Percentiles rank a stretch among this genome's conserved stretches.
Evolutionary conservation across 345 rosid species (phyloP).

Genomic region (Moricandia arvensis): DNA sequence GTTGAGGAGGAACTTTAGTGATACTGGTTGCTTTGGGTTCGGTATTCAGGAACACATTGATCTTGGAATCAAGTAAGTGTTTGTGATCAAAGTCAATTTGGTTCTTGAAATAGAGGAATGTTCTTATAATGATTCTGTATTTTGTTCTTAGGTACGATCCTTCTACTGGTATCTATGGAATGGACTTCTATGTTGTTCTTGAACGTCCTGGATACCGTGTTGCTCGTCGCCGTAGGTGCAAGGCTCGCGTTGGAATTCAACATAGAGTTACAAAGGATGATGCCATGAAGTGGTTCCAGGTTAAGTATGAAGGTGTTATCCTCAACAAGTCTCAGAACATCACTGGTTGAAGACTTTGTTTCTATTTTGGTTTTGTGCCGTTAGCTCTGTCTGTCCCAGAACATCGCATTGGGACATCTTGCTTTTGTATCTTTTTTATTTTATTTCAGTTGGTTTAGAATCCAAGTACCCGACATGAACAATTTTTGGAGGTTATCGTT

Average conservation of each 20-base stretch:
- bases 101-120: neutral
- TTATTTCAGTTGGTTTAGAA: conserved; percentile 12
- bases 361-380: neutral
- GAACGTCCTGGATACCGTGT: conserved; percentile 80
- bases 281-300: conserved; percentile 95
- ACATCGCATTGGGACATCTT: conserved; percentile 2
- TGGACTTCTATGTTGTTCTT: conserved; percentile 69
- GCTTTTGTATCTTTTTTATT: conserved; percentile 21
- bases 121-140: conserved; percentile 1
- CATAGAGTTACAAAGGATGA: conserved; percentile 94
- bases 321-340: conserved; percentile 70
- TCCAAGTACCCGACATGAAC: conserved; percentile 12
- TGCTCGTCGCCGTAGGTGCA: conserved; percentile 82
- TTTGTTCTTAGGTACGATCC: conserved; percentile 54
- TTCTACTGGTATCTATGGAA: conserved; percentile 77
- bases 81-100: neutral
- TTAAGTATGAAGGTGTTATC: conserved; percentile 88
- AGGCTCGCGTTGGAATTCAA: conserved; percentile 78
- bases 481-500: neutral
- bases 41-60: conserved; percentile 99
- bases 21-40: conserved; percentile 94
- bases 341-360: conserved; percentile 19
- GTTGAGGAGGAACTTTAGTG: conserved; percentile 90
- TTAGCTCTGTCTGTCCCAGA: conserved; percentile 28
- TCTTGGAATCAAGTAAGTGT: conserved; percentile 87